Percentiles rank a stretch among this genome's conserved stretches.
Conservation (phyloP, 2,329 filamentous ascomycete genomes). For the Zarea fungicola region DNA sequence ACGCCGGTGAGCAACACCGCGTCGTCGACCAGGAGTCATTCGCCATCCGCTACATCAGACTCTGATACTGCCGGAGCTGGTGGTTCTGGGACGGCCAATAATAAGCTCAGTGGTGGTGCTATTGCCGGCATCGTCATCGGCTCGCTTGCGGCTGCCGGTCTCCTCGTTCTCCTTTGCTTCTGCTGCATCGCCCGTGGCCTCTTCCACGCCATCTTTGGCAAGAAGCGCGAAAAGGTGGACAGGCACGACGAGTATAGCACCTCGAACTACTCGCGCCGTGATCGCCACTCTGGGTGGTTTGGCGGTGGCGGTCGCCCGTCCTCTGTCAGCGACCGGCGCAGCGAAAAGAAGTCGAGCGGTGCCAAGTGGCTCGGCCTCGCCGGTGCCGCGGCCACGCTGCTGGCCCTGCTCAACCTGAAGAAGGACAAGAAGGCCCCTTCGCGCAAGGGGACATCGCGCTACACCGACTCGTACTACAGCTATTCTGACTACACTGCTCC, state of each 20-base stretch:
- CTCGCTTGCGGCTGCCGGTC: conserved; percentile 58
- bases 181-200: conserved; percentile 64
- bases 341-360: conserved; percentile 43
- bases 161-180: conserved; percentile 67
- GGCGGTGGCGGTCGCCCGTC: conserved; percentile 40
- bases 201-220: conserved; percentile 60
- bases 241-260: conserved; percentile 58
- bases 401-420: conserved; percentile 50
- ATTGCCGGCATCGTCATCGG: conserved; percentile 81
- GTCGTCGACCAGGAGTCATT: conserved; percentile 36
- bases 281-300: conserved; percentile 53
- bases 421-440: conserved; percentile 37
- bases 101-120: conserved; percentile 60
- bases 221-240: conserved; percentile 52
- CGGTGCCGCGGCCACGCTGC: conserved; percentile 45
- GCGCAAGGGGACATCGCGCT: conserved; percentile 37
- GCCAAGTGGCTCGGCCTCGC: conserved; percentile 49
- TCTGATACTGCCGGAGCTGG: conserved; percentile 25
- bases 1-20: conserved; percentile 38
- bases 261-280: conserved; percentile 43
- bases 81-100: conserved; percentile 33
- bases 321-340: conserved; percentile 34
- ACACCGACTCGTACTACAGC: conserved; percentile 50
- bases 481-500: conserved; percentile 43
- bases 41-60: conserved; percentile 37